Conservation (phyloP, 192 early-diverging fungal genomes). For the Coemansia sp. region DNA sequence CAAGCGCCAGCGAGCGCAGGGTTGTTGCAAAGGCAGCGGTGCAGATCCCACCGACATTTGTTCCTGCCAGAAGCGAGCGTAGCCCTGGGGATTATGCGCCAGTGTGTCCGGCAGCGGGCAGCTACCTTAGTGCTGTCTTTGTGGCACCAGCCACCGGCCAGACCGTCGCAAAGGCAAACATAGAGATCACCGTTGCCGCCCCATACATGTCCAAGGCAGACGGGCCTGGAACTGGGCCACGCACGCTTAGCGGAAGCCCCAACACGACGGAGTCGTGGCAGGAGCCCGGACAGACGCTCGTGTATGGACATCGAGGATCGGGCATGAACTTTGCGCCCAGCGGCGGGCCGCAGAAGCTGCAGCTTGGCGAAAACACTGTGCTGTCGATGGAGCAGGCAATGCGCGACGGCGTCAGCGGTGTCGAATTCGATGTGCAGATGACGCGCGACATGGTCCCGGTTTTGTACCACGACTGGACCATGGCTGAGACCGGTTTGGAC, state of each 20-base stretch:
- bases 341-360: slow-evolving; percentile 60
- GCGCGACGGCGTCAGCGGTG: slow-evolving; percentile 80
- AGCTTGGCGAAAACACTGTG: slow-evolving; percentile 91
- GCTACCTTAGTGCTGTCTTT: slow-evolving; percentile 40
- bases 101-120: slow-evolving; percentile 29
- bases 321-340: slow-evolving; percentile 70
- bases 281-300: slow-evolving; percentile 37
- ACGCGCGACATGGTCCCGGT: slow-evolving; percentile 85
- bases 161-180: slow-evolving; percentile 33
- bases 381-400: slow-evolving; percentile 82
- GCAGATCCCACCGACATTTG: slow-evolving; percentile 30
- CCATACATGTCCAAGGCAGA: slow-evolving; percentile 25
- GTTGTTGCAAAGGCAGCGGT: slow-evolving; percentile 41
- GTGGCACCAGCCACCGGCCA: slow-evolving; percentile 23
- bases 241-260: not conserved
- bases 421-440: slow-evolving; percentile 96
- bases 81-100: slow-evolving; percentile 30
- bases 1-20: slow-evolving; percentile 27
- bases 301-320: slow-evolving; percentile 89
- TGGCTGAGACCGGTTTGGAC: slow-evolving; percentile 71
- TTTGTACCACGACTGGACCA: slow-evolving; percentile 92
- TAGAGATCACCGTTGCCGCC: slow-evolving; percentile 42
- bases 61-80: slow-evolving; percentile 32
- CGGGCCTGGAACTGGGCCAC: too few relatives aligned
- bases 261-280: slow-evolving; percentile 16